These are phyloP conservation scores for Paramecium octaurelia DNA, from an alignment of 73 alveolate genomes.

Conservation along the genomic window DNA sequence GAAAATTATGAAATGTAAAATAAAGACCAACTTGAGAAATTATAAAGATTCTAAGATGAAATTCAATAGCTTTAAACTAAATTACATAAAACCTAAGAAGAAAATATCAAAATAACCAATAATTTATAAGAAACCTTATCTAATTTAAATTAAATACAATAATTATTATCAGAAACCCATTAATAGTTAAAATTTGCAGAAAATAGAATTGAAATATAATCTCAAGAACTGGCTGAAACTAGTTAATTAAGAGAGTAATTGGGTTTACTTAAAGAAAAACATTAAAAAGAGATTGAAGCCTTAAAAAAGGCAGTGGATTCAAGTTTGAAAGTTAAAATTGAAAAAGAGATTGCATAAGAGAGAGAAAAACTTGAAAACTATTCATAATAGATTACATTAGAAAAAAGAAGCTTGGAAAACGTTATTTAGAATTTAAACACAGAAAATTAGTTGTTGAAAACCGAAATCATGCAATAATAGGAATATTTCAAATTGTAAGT, in stretches of 20 bases:
- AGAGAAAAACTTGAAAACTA: conserved; percentile 45
- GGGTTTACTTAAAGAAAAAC: neutral
- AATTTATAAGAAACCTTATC: conserved; percentile 13
- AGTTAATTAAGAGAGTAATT: neutral
- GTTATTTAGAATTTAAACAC: neutral
- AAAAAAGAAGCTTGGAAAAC: conserved; percentile 35
- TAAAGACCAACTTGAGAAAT: neutral
- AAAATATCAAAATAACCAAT: neutral
- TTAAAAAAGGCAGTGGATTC: conserved; percentile 29
- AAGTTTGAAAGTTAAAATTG: conserved; percentile 30
- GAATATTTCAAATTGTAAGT: conserved; percentile 43
- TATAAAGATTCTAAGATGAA: neutral
- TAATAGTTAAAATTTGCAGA: neutral
- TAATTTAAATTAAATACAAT: neutral
- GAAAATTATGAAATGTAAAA: conserved; percentile 27
- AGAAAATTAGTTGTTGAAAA: conserved; percentile 13
- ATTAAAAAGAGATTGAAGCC: conserved; percentile 10
- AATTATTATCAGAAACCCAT: conserved; percentile 27
- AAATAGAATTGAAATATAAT: neutral
- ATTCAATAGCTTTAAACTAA: neutral
- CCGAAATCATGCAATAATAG: neutral
- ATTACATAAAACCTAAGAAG: neutral
- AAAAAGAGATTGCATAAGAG: conserved; percentile 23
- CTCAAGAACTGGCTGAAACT: neutral
- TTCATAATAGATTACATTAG: neutral